These are phyloP conservation scores for Paraphoma sp. DNA, from an alignment of 2,329 filamentous ascomycete genomes.

Conservation along the genomic window DNA sequence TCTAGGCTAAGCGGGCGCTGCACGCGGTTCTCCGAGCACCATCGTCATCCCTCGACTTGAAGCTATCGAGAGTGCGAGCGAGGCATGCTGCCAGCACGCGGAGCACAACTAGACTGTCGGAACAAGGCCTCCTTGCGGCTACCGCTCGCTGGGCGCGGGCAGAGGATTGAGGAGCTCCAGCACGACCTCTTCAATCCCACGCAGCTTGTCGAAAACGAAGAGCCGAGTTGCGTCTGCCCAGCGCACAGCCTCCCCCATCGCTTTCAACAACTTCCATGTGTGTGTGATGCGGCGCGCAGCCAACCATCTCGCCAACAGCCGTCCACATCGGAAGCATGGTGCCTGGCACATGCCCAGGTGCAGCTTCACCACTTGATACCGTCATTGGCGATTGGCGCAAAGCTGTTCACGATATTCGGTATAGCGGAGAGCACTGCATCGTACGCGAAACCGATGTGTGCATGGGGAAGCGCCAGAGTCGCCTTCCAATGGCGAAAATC, in stretches of 20 bases:
- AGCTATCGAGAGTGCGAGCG: not conserved
- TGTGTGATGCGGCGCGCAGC: constrained; percentile 3
- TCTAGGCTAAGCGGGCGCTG: constrained; percentile 1
- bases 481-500: constrained; percentile 41
- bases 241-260: constrained; percentile 19
- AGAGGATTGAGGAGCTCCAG: constrained; percentile 5
- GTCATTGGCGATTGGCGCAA: not conserved
- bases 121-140: constrained; percentile 4
- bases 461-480: constrained; percentile 1
- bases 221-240: constrained; percentile 12
- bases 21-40: not conserved
- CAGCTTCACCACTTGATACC: not conserved
- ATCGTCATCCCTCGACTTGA: not conserved
- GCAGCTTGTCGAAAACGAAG: constrained; percentile 5
- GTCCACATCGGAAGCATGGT: constrained; percentile 6
- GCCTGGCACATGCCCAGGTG: not conserved
- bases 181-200: constrained; percentile 13
- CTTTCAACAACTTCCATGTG: constrained; percentile 1
- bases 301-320: constrained; percentile 8
- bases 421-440: constrained; percentile 4
- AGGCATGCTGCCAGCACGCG: not conserved
- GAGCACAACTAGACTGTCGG: constrained; percentile 1
- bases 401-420: constrained; percentile 9
- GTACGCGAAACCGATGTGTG: not conserved
- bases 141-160: constrained; percentile 4